Base-by-base conservation (phyloP, 78 protist species). In the Pirum gemmata region DNA sequence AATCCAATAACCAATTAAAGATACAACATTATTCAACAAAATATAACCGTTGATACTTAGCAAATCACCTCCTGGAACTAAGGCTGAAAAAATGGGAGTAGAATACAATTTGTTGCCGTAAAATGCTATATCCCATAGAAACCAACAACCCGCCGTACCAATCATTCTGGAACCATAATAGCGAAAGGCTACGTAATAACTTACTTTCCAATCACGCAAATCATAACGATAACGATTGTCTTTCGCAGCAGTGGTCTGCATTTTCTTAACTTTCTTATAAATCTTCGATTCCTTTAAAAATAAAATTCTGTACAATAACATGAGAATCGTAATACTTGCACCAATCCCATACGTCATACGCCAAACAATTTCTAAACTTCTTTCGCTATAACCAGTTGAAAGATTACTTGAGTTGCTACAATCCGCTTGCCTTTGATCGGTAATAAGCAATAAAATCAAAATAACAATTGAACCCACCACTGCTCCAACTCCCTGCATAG, bases 51-150 rank as follows among this genome's bases (percentile, higher is more conserved):
- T 84, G n/a, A 84, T 76, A n/a, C 40, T 41, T 37, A 84, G 36
- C 31, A 84, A 31, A 38, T 39, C 41, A 21, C 86, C 86, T 5
- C n/a, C 86, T 5, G 86, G 86, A n/a, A 82, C 86, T 29, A 82
- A n/a, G 5, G 21, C 36, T 5, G 86, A 26, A 18, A 82, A 82
- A 36, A 82, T 82, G 29, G 25, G 67, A 21, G 76, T 21, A 61
- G 72, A 77, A 61, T 39, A 61, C 37, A 86, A 38, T 21, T 38
- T 38, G 79, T 86, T 86, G 2, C 89, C 89, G 89, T 86, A 86
- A 78, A 73, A 73, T 29, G 41, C 73, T 31, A 86, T 27, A 8
- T 86, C 89, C 80, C 34, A 73, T 8, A 86, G 33, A 38, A 67
- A 86, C 89, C 89, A 86, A 41, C 75, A 27, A 2, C 34, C 36